Evolutionary conservation across 805 yeast species (phyloP), one percentile per base, ranked within the genome.

Genomic region (Suhomyces canberraensis): DNA sequence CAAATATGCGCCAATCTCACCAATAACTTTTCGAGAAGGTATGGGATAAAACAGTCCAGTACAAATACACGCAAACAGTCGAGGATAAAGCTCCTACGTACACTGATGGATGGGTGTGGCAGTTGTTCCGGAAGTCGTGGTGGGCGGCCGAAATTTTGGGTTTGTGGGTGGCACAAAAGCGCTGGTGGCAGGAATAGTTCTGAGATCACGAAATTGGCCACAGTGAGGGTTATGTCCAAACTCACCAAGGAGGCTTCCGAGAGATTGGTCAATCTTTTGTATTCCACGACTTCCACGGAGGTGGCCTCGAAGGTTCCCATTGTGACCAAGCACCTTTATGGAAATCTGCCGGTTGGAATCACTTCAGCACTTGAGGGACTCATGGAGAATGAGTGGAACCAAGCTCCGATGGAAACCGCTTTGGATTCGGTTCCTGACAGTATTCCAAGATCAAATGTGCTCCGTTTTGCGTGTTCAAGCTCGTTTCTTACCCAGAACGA

Each of bases 401-500:
- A 58, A 40, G 51, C 47, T 24, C 66, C 65, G 4, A 35, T 54
- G 33, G 41, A 25, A 4, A 36, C 33, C 13, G 70, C 66, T 1
- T 32, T 52, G 8, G 35, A 35, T 5, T 51, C 55, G 4, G 15
- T 13, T 6, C 24, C 19, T 4, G 31, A 35, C 4, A 11, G 19
- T 4, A 25, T 22, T 2, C 8, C 18, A 7, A 28, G 32, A 20
- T 42, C 65, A 3, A 64, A 63, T 39, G 51, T 76, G 3, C 56
- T 76, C 27, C 48, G 49, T 33, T 64, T 69, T 38, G 46, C 46
- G n/a, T 60, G 73, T 31, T 53, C 57, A 13, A 62, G 64, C 44
- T 65, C 73, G 8, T 57, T 57, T 18, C 51, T 74, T 1, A 51
- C 54, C 8, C 48, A 52, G 4, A 45, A 60, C 1, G 81, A 76